A percentile compares a stretch with the other conserved stretches of the same genome.
These are phyloP conservation scores for Lachancea kluyveri DNA, from an alignment of 805 yeast genomes.

Conservation along the genomic window DNA sequence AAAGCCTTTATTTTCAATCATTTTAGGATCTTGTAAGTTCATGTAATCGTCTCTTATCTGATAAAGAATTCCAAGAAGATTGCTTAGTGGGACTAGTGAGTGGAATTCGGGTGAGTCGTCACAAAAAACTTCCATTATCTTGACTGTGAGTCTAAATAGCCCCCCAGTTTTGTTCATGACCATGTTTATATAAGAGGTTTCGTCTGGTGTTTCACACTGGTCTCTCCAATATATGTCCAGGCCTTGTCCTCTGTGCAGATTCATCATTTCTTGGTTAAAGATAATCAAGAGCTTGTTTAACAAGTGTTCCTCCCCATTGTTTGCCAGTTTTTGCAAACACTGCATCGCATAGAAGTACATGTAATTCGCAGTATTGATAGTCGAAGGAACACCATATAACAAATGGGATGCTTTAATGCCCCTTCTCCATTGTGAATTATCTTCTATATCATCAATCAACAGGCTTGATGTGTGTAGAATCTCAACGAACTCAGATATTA, in stretches of 20 bases:
- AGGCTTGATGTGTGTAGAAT: slow-evolving; percentile 61
- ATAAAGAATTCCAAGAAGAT: slow-evolving; percentile 72
- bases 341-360: slow-evolving; percentile 72
- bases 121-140: slow-evolving; percentile 45
- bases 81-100: slow-evolving; percentile 55
- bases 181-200: slow-evolving; percentile 66
- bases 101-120: slow-evolving; percentile 4
- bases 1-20: slow-evolving; percentile 62
- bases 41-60: slow-evolving; percentile 83
- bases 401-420: slow-evolving; percentile 78
- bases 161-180: slow-evolving; percentile 90
- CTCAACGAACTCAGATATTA: slow-evolving; percentile 45
- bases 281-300: slow-evolving; percentile 33
- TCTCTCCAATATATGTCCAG: slow-evolving; percentile 88
- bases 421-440: slow-evolving; percentile 60
- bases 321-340: slow-evolving; percentile 34
- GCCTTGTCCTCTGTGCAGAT: slow-evolving; percentile 87
- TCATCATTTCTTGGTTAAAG: slow-evolving; percentile 66
- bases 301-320: slow-evolving; percentile 12
- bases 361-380: slow-evolving; percentile 77
- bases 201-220: slow-evolving; percentile 47
- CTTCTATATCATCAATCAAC: slow-evolving; percentile 86
- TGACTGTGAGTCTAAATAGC: slow-evolving; percentile 65
- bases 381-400: slow-evolving; percentile 69
- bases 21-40: slow-evolving; percentile 46